Evolutionary conservation across 2,329 filamentous ascomycete species (phyloP).

Genomic region (Apiospora saccharicola): DNA sequence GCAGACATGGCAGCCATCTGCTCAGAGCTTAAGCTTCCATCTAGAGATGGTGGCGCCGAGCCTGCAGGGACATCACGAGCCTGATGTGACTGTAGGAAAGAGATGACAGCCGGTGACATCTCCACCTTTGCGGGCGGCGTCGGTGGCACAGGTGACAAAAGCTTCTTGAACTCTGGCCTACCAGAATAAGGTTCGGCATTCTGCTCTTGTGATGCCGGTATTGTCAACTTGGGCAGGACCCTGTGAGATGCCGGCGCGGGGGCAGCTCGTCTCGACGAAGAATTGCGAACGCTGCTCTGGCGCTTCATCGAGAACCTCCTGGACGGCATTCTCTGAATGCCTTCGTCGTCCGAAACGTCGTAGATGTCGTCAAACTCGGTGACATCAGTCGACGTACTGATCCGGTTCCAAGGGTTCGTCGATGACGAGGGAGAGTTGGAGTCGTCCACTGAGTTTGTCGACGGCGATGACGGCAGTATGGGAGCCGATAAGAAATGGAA

Average conservation of each 20-base stretch:
- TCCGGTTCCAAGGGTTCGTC: constrained; percentile 69
- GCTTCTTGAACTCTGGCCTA: constrained; percentile 53
- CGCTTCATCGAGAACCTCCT: constrained; percentile 48
- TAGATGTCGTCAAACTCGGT: constrained; percentile 89
- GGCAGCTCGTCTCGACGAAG: constrained; percentile 48
- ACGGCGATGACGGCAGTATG: constrained; percentile 67
- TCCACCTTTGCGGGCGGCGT: constrained; percentile 73
- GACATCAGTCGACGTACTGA: constrained; percentile 68
- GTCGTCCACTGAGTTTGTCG: constrained; percentile 59
- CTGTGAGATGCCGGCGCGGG: constrained; percentile 47
- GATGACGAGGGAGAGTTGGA: constrained; percentile 57
- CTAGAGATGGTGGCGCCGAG: constrained; percentile 85
- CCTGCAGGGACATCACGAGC: constrained; percentile 73
- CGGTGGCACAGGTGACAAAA: constrained; percentile 65
- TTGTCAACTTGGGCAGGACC: constrained; percentile 59
- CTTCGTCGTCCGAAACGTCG: constrained; percentile 83
- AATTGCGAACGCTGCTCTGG: constrained; percentile 43
- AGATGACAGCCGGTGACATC: constrained; percentile 78
- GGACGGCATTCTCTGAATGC: constrained; percentile 60
- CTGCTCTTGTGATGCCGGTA: constrained; percentile 51
- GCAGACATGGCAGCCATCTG: constrained; percentile 85
- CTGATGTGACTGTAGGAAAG: constrained; percentile 71
- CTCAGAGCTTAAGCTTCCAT: constrained; percentile 88
- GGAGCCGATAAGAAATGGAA: constrained; percentile 70
- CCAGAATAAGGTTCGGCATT: constrained; percentile 53